These are phyloP conservation scores for Sonneratia caseolaris DNA, from an alignment of 345 rosid species.

Conservation along the genomic window DNA sequence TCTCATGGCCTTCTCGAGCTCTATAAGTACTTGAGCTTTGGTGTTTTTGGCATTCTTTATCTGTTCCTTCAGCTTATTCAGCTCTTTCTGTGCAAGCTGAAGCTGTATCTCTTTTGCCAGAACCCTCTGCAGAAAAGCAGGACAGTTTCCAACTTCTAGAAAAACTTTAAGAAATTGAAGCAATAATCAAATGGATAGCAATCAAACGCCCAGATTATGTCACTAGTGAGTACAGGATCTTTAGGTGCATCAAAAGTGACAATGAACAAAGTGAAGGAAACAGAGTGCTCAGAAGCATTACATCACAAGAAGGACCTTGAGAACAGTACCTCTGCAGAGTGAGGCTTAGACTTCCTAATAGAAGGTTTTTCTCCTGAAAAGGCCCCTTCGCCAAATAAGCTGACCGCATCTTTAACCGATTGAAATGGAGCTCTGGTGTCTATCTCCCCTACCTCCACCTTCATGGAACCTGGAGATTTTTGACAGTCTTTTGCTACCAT, in stretches of 20 bases:
- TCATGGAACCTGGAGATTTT: slow-evolving; percentile 45
- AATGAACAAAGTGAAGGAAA: background rate
- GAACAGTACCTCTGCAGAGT: slow-evolving; percentile 65
- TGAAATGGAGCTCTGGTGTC: slow-evolving; percentile 97
- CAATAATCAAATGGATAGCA: no score
- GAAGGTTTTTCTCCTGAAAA: slow-evolving; percentile 66
- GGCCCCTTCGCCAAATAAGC: slow-evolving; percentile 84
- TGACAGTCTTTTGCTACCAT: slow-evolving; percentile 70
- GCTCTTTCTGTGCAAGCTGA: slow-evolving; percentile 74
- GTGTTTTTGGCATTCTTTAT: slow-evolving; percentile 65
- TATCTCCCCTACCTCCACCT: slow-evolving; percentile 87
- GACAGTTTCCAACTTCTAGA: background rate
- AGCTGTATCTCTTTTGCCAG: slow-evolving; percentile 80
- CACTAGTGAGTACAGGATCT: no score
- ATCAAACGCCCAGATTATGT: background rate
- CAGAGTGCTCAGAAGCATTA: background rate
- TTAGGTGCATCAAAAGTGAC: no score
- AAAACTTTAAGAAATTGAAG: background rate
- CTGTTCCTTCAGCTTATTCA: slow-evolving; percentile 62
- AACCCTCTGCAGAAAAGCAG: slow-evolving; percentile 39
- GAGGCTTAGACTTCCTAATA: slow-evolving; percentile 51
- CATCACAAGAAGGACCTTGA: background rate
- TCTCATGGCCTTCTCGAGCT: slow-evolving; percentile 64
- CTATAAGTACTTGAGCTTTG: slow-evolving; percentile 60
- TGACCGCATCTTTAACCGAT: slow-evolving; percentile 92